Conservation (phyloP, 345 rosid species). For the Excoecaria agallocha region DNA sequence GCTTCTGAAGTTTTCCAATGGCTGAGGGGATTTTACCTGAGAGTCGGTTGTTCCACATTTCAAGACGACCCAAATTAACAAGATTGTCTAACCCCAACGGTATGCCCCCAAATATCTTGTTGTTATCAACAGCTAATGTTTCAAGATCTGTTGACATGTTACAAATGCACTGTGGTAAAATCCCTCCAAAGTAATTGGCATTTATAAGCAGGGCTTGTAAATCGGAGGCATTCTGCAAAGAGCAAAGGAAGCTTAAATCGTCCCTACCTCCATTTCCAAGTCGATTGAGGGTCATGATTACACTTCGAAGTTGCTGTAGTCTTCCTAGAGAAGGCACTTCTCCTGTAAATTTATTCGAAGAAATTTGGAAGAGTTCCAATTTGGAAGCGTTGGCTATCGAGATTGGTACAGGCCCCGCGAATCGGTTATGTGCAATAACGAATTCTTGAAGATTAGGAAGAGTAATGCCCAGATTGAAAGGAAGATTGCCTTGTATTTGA, state of each 20-base stretch:
- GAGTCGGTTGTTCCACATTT: background rate
- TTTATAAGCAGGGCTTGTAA: background rate
- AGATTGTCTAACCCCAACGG: background rate
- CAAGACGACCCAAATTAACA: background rate
- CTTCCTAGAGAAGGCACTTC: too few species aligned
- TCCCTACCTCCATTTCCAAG: background rate
- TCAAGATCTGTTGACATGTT: background rate
- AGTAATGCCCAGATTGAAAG: background rate
- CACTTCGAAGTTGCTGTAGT: too few species aligned
- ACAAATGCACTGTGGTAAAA: background rate
- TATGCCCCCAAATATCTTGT: background rate
- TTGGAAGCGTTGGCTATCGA: conserved; percentile 3
- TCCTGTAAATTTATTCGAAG: too few species aligned
- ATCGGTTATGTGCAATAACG: background rate
- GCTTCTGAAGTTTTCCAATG: background rate
- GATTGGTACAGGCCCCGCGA: background rate
- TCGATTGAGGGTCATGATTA: too few species aligned
- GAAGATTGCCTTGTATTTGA: background rate
- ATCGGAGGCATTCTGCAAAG: background rate
- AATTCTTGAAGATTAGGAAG: background rate
- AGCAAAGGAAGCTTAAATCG: background rate
- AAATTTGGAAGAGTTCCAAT: too few species aligned
- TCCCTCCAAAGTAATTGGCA: background rate
- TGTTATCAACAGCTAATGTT: background rate
- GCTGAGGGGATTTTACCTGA: background rate